Percentiles rank a stretch among this genome's conserved stretches.
Conservation (phyloP, 1,139 yeast genomes). For the Lodderomyces theae region DNA sequence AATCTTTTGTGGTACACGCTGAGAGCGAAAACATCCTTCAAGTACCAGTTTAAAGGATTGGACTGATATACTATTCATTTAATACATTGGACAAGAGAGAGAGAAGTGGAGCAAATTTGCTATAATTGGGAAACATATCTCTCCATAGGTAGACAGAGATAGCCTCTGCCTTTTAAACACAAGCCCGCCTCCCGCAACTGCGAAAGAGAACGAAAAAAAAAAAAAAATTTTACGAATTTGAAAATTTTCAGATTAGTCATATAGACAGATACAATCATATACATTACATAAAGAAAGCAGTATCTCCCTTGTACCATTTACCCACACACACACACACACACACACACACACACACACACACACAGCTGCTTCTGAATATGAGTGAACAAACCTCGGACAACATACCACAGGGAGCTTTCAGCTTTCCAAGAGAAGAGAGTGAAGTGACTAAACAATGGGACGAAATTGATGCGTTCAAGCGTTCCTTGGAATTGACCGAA, state of each 20-base stretch:
- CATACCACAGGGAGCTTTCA: slow-evolving; percentile 32
- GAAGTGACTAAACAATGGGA: slow-evolving; percentile 78
- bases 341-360: no score
- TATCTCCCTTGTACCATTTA: no score
- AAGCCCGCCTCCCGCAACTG: not conserved
- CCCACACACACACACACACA: no score
- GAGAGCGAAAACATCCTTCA: not conserved
- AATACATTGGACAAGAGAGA: no score
- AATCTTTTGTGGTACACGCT: slow-evolving; percentile 16
- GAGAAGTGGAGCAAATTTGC: no score
- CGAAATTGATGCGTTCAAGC: slow-evolving; percentile 88
- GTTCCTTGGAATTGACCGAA: slow-evolving; percentile 76
- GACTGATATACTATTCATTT: not conserved
- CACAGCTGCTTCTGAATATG: slow-evolving; percentile 23
- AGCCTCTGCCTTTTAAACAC: not conserved
- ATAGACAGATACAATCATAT: no score
- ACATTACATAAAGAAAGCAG: no score
- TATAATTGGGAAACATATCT: no score
- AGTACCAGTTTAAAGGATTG: not conserved
- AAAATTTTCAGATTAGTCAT: slow-evolving; percentile 9
- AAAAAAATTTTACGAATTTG: not conserved
- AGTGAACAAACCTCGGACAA: slow-evolving; percentile 20
- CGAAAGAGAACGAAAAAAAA: slow-evolving; percentile 1
- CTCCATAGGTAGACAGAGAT: no score
- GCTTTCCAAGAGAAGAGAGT: slow-evolving; percentile 88